Conservation (phyloP, 257 asterid genomes). For the Gentiana straminea region DNA sequence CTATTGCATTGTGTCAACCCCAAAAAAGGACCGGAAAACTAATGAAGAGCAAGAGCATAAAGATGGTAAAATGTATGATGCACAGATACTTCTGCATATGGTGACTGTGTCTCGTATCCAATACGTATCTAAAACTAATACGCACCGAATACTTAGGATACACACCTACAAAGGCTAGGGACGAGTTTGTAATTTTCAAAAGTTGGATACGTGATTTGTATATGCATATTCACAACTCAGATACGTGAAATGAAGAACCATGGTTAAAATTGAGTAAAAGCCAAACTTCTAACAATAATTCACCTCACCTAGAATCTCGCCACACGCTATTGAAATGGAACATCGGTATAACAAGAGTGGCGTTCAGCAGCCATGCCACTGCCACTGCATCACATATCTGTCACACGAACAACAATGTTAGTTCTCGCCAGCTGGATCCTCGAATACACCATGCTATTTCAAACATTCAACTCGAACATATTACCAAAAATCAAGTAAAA, state of each 20-base stretch:
- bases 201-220: too few species aligned
- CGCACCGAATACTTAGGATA: too few species aligned
- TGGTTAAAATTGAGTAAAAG: background rate
- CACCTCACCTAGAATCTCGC: constrained; percentile 82
- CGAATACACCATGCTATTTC: background rate
- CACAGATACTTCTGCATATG: too few species aligned
- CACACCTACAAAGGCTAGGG: too few species aligned
- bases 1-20: background rate
- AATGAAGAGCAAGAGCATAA: background rate
- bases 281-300: background rate
- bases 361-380: constrained; percentile 94
- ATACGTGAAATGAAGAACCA: too few species aligned
- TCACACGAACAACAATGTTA: constrained; percentile 4
- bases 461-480: background rate
- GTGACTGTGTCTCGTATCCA: too few species aligned
- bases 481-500: background rate
- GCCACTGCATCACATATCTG: constrained; percentile 99
- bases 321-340: constrained; percentile 96
- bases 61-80: too few species aligned
- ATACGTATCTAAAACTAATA: too few species aligned
- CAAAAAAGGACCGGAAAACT: background rate
- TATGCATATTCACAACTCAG: too few species aligned
- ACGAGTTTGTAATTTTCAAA: too few species aligned
- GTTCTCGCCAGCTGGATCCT: background rate
- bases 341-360: constrained; percentile 95